Base-by-base conservation (phyloP, 2,329 filamentous ascomycete species). In the Beauveria sp. region DNA sequence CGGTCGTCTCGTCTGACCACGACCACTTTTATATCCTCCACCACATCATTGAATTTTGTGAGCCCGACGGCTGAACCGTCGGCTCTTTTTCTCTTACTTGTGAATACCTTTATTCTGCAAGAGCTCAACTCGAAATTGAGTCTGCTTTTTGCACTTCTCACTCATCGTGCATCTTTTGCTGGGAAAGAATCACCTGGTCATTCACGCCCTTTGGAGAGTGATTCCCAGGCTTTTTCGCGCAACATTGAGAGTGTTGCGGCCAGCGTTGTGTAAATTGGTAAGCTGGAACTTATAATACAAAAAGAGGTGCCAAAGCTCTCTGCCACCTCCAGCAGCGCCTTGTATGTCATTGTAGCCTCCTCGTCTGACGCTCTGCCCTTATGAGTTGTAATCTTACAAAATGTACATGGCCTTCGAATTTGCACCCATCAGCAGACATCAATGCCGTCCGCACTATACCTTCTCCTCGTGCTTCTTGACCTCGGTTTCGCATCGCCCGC, bases 401-500 rank as follows among this genome's bases (percentile, higher is more conserved):
- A 28, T 57, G n/a, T 57, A 57, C 55, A 57, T 26, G 20, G 22
- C 16, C 8, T 14, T 12, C 20, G 5, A 14, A 9, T 5, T 20
- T 48, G 7, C 41, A 18, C 16, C 55, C 28, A 6, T 10, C n/a
- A 24, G 5, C 5, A n/a, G 7, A 12, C 14, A n/a, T 10, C 9
- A 6, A 46, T 2, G n/a, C n/a, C 9, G 5, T 22, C n/a, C 3
- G 7, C 47, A 20, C 40, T 20, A 47, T 24, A 16, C 30, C 28
- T 57, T 20, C 8, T 22, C 40, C 26, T 53, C 43, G 3, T 53
- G 34, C 40, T 57, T 44, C 9, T 40, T 28, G 43, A 93, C 81
- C 41, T 88, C 84, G 14, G 84, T 81, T 34, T 87, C 84, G 71
- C 93, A 97, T 69, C 91, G 79, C 54, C 73, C 75, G 73, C 93